Conservation (phyloP, 305 asterid genomes). For the Fraxinus angustifolia region DNA sequence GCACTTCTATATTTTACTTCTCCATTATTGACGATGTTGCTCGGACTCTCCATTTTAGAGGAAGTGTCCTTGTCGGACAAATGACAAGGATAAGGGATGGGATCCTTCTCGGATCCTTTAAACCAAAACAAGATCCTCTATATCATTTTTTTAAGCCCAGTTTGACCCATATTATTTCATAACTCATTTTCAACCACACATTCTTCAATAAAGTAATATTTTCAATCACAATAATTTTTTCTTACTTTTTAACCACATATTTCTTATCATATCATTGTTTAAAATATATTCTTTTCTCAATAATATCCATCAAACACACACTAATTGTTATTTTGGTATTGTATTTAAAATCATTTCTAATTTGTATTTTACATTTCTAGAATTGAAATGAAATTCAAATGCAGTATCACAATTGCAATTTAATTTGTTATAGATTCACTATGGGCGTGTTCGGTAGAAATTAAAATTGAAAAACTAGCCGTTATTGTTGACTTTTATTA, state of each 20-base stretch:
- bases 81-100: background rate
- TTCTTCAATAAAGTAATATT: no score
- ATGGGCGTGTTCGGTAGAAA: no score
- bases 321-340: background rate
- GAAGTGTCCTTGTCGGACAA: background rate
- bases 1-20: background rate
- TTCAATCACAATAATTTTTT: no score
- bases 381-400: background rate
- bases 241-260: no score
- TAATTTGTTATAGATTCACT: background rate
- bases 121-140: background rate
- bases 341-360: background rate
- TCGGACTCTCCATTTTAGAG: background rate
- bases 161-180: no score
- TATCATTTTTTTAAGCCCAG: background rate
- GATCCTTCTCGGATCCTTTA: background rate
- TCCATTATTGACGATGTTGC: slow-evolving; percentile 1
- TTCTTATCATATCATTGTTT: no score
- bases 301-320: no score
- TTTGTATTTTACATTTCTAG: background rate
- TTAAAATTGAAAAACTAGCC: no score
- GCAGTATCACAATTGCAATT: background rate
- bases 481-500: no score
- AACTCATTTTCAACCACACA: no score
- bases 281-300: no score